Evolutionary conservation across 1,284 basidiomycete species (phyloP), one percentile per base, ranked within the genome.

Genomic region (Boletellus deceptivus): DNA sequence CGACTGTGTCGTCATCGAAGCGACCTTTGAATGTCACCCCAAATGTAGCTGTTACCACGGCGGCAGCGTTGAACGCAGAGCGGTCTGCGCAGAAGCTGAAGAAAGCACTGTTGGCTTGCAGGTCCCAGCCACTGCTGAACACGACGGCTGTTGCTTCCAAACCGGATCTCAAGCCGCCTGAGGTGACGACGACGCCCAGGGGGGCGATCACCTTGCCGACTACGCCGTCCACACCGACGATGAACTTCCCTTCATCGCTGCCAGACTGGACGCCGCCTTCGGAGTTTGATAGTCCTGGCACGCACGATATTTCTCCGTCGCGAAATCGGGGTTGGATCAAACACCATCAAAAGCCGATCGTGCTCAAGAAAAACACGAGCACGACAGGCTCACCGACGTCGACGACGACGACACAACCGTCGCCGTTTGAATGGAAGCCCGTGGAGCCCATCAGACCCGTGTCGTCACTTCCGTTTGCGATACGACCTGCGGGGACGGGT

Each of bases 21-120:
- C 73, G 75, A 45, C 70, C 75, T 0, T 57, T 71, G 53, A 73
- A 75, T 45, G 71, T 84, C 2, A 82, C 82, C 4, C 82, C 83
- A 0, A 76, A 81, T 58, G 79, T 89, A 33, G 87, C 86, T 0
- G 73, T 76, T 6, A 84, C 83, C 3, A 89, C 89, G 0, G 86
- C 88, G 1, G 86, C 86, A 2, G 87, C 89, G 17, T 71, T 92
- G 43, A 87, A 89, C 53, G 84, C 87, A 0, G 90, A 92, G 68
- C 75, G 84, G 18, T 80, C 84, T 17, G 85, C 86, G 2, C 75
- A 80, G 49, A 79, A 75, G 51, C 73, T 92, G 43, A 91, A 90
- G 68, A 75, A 75, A 4, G 83, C 83, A 0, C 71, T 92, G n/a
- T 64, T 89, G 22, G 67, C 72, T 3, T 76, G 74, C 0, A 77